Evolutionary conservation across 129 eudicot species (phyloP), one percentile per base, ranked within the genome.

Genomic region (Erigeron canadensis): DNA sequence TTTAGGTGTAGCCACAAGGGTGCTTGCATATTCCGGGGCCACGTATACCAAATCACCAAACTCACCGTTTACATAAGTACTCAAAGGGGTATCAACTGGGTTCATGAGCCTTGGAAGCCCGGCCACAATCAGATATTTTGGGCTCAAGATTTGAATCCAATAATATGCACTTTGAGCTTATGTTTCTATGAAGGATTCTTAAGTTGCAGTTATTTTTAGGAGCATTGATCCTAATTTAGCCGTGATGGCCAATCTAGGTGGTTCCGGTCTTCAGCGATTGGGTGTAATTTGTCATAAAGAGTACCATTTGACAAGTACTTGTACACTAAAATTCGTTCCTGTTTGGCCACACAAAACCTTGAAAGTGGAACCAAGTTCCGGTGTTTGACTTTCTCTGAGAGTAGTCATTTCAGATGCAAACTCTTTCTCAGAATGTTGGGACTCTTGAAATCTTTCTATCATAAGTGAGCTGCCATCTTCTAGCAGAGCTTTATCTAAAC

Each of bases 11-110:
- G 98, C 96, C 59, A 93, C 72, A 0, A 89, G 83, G 0, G 98
- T 93, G 47, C 96, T 72, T 10, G 95, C 68, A 47, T 93, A 93
- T 67, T 93, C 98, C 0, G 98, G 98, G 15, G 96, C 96, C 51
- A 93, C 95, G 11, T 93, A 93, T 55, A 95, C 98, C 71, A 87
- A 77, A 51, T 93, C 96, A 53, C 98, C 98, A 60, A 93, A 93
- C 72, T 93, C 98, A 8, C 98, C 96, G 16, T 89, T 93, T 74
- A 89, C 96, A 22, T 87, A 93, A 21, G 96, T 87, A 72, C 96
- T 93, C 84, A 89, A 69, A 81, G 89, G 98, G 13, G 96, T 87
- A 62, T 93, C 95, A 21, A 89, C 75, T 1, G 96, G 96, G 56
- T 87, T 89, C 96, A 93, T 89, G 67, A 89, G 92, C 78, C 98